Conservation (phyloP, 75 land plant species). For the Cupressus sempervirens region DNA sequence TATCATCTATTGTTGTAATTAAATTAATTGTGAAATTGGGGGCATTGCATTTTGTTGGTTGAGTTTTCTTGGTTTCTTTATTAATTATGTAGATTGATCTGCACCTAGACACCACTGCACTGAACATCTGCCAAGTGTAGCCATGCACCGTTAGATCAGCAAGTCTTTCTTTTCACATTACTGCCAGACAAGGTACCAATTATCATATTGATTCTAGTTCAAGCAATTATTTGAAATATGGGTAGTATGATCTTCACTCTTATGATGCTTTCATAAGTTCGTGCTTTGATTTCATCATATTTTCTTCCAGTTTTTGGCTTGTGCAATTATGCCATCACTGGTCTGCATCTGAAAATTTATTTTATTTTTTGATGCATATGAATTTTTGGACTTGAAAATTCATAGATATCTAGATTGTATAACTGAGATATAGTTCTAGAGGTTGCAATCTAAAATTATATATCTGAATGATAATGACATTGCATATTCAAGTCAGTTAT, state of each 20-base stretch:
- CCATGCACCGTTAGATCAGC: not conserved
- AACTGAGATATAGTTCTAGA: not conserved
- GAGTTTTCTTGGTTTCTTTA: not conserved
- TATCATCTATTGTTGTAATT: too few relatives aligned
- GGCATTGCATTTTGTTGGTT: not conserved
- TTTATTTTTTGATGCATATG: not conserved
- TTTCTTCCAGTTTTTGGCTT: not conserved
- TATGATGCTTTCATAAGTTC: not conserved
- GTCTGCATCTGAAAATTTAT: not conserved
- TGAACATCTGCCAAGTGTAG: not conserved
- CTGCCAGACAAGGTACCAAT: not conserved
- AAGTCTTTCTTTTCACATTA: not conserved
- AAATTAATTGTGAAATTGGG: too few relatives aligned
- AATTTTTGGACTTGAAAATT: not conserved
- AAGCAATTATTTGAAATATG: not conserved
- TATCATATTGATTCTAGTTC: not conserved
- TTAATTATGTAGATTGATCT: not conserved
- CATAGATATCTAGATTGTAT: not conserved
- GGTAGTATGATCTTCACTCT: not conserved
- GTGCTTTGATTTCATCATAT: not conserved
- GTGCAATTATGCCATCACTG: not conserved
- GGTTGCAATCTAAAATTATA: not conserved
- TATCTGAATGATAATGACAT: not conserved
- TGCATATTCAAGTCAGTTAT: not conserved
- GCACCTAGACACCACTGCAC: not conserved